Evolutionary conservation across 331 rosid species (phyloP), one percentile per base, ranked within the genome.

Genomic region (Prunus yedoensis): DNA sequence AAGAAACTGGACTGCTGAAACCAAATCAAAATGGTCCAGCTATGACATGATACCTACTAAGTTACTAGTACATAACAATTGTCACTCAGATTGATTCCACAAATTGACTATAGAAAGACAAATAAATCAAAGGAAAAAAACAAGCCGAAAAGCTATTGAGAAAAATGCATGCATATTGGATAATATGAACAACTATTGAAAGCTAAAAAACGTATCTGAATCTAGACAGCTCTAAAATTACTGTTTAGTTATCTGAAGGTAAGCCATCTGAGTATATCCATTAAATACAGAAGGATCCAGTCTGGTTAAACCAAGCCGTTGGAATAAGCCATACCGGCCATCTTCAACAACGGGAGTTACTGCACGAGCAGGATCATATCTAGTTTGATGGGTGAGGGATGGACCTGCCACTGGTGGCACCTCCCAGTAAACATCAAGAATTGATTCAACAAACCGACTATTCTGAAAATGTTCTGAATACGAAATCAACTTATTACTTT

Each of bases 321-420:
- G 83, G 86, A 90, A 95, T 79, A 91, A 85, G 68, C 99, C 91
- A 66, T 83, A 91, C 54, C 96, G 89, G 47, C 99, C 98, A 59
- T 95, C 99, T 91, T 92, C 98, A 20, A 95, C 88, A 64, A 95
- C 84, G 17, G 99, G 98, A 72, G 80, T 83, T 38, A 90, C 76
- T 59, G 86, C 77, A 38, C 99, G 99, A 76, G 98, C 99, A 43
- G 99, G 99, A 84, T 95, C 98, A 61, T 91, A 95, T 71, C 99
- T 84, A 67, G 93, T 88, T 81, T 95, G 99, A 83, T 95, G 99
- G 43, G 99, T 95, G 75, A 95, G 92, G 64, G 99, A 95, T 45
- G 99, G 99, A 45, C 99, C 99, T 10, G 99, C 98, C 65, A 86
- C 97, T 0, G 99, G 99, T 82, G 98, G 96, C 50, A 95, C 93